phyloP scores from a whole-genome alignment of 129 eudicot genomes.

The Lactuca sativa region DNA sequence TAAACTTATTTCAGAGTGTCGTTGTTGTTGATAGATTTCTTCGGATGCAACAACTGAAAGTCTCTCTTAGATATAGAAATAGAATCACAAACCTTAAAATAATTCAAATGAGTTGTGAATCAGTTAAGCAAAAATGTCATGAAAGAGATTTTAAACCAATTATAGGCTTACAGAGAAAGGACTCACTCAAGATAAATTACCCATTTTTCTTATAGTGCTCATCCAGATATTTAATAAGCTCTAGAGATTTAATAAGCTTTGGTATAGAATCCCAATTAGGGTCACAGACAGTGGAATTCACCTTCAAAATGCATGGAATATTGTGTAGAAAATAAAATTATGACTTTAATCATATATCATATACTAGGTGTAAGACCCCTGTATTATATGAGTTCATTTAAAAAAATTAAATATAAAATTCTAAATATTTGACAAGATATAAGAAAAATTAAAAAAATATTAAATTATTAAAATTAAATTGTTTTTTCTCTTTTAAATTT shows the following conservation, averaged over 20 bases:
- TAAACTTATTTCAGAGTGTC: too few relatives aligned
- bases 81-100: slow-evolving; percentile 64
- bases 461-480: too few relatives aligned
- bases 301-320: slow-evolving; percentile 47
- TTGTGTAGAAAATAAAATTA: slow-evolving; percentile 12
- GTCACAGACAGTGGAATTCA: slow-evolving; percentile 45
- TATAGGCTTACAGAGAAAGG: neutral
- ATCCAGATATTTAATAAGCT: slow-evolving; percentile 23
- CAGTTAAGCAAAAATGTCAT: slow-evolving; percentile 15
- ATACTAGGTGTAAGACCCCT: too few relatives aligned
- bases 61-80: slow-evolving; percentile 60
- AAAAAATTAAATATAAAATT: too few relatives aligned
- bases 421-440: too few relatives aligned
- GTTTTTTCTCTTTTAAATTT: too few relatives aligned
- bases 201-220: slow-evolving; percentile 56
- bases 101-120: slow-evolving; percentile 33
- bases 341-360: neutral
- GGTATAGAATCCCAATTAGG: slow-evolving; percentile 36
- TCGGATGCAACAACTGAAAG: slow-evolving; percentile 59
- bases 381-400: too few relatives aligned
- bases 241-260: slow-evolving; percentile 13
- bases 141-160: too few relatives aligned
- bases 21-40: slow-evolving; percentile 44
- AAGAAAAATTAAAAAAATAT: too few relatives aligned
- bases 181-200: slow-evolving; percentile 49